Evolutionary conservation across 371 early-diverging fungal species (phyloP), one percentile per base, ranked within the genome.

Genomic region (Mucor piriformis): DNA sequence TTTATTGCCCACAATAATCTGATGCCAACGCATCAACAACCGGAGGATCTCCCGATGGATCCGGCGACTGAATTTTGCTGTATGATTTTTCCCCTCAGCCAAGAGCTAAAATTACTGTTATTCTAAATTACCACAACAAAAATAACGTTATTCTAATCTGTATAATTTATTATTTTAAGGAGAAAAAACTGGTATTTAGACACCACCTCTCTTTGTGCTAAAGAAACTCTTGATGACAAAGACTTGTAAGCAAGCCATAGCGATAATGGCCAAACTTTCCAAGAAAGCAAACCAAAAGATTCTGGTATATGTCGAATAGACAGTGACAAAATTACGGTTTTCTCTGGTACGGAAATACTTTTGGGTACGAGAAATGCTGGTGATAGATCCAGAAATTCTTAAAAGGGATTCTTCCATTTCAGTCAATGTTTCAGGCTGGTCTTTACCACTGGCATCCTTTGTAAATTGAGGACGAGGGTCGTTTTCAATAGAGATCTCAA

Each of bases 401-500:
- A 69, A 75, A 15, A 79, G 29, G 7, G 78, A 77, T 61, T 90
- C 89, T 64, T 91, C 89, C 76, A 88, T 88, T 20, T 86, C 81
- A 47, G 81, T 81, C 37, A 89, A 54, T 15, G 76, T 60, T 54
- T 71, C 74, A 16, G 69, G 81, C 53, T 71, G 76, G 57, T 54
- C 61, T 37, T 53, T 66, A 12, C 55, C 52, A 12, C 34, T 37
- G 6, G 57, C 51, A n/a, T 56, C 63, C n/a, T 64, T 64, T 50
- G 53, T 48, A 29, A 61, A 69, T 27, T 64, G 38, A 35, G 69
- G 64, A 23, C 81, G 69, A 4, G 66, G 69, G 73, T 95, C 94
- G 74, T 92, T 83, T 69, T 97, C 93, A 16, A 92, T 80, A 0
- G 85, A 72, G 54, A 96, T 89, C 64, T 96, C 97, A 68, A 96